These are phyloP conservation scores for Jatropha podagrica DNA, from an alignment of 441 rosid species.

Conservation along the genomic window DNA sequence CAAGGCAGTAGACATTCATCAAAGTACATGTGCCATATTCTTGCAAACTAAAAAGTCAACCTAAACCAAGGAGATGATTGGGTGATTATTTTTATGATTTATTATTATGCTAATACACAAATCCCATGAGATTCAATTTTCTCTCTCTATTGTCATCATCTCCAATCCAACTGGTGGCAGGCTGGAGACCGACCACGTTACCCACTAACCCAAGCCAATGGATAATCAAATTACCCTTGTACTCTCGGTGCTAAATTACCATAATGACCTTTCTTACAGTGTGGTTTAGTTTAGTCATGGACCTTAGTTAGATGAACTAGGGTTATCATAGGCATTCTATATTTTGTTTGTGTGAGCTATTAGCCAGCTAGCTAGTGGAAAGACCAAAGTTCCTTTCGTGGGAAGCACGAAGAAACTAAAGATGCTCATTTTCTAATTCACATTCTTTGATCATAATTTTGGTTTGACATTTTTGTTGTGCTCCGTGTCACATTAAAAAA, in stretches of 20 bases:
- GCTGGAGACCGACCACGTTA: constrained; percentile 14
- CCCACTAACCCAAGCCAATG: constrained; percentile 7
- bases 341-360: not conserved
- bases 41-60: not conserved
- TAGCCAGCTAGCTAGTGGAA: constrained; percentile 10
- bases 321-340: not conserved
- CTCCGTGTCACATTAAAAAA: no score
- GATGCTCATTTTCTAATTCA: constrained; percentile 1
- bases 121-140: not conserved
- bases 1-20: not conserved
- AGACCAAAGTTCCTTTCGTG: constrained; percentile 23
- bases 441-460: no score
- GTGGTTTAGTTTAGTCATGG: no score
- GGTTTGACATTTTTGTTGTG: no score
- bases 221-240: not conserved
- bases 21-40: not conserved
- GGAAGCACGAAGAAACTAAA: constrained; percentile 12
- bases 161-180: constrained; percentile 7
- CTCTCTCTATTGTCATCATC: not conserved
- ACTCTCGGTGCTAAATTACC: not conserved
- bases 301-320: not conserved
- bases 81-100: not conserved
- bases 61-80: not conserved
- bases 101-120: not conserved
- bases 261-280: not conserved